Evolutionary conservation across 805 yeast species (phyloP).

Genomic region (Suhomyces vadensis): DNA sequence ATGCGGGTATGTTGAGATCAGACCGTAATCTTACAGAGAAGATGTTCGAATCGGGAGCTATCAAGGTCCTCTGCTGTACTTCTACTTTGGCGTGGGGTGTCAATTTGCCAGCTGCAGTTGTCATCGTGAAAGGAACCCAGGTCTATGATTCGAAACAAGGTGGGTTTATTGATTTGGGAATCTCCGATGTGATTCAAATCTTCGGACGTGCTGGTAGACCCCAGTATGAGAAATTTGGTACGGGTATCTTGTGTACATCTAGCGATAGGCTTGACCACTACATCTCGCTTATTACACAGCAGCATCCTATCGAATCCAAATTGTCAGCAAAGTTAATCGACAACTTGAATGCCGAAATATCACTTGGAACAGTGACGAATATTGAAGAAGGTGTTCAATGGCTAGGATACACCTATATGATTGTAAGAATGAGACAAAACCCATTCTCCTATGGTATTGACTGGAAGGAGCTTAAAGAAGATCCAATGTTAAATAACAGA

Average conservation of each 20-base stretch:
- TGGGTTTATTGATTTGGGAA: conserved; percentile 91
- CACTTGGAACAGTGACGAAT: conserved; percentile 92
- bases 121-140: conserved; percentile 94
- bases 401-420: conserved; percentile 96
- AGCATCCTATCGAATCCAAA: conserved; percentile 92
- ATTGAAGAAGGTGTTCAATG: conserved; percentile 94
- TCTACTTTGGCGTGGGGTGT: conserved; percentile 99
- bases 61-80: conserved; percentile 90
- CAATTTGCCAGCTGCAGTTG: conserved; percentile 96
- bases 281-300: conserved; percentile 85
- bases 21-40: conserved; percentile 90
- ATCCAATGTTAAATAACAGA: conserved; percentile 73
- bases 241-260: conserved; percentile 86
- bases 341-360: conserved; percentile 93
- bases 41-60: conserved; percentile 81
- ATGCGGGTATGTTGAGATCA: conserved; percentile 92
- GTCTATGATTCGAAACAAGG: conserved; percentile 93
- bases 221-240: conserved; percentile 88
- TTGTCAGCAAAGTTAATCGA: conserved; percentile 79
- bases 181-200: conserved; percentile 94
- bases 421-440: conserved; percentile 90
- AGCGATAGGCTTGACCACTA: conserved; percentile 83
- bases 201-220: conserved; percentile 99
- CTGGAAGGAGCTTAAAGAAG: conserved; percentile 82
- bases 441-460: conserved; percentile 91